Conservation (phyloP, 495 filamentous ascomycete species). For the Penicillium bialowiezense region DNA sequence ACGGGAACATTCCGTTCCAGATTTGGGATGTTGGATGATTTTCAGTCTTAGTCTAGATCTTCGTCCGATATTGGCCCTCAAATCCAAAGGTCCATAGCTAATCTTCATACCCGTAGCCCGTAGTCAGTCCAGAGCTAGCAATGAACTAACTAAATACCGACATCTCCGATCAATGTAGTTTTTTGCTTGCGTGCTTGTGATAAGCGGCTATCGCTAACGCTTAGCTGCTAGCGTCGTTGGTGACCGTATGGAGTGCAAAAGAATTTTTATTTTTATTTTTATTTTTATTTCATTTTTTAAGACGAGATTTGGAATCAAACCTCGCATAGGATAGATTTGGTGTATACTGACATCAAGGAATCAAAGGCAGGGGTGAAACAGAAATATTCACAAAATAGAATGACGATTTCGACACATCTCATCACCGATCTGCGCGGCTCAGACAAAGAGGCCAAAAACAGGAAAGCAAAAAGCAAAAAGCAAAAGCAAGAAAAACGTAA, state of each 20-base stretch:
- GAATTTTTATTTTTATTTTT: no score
- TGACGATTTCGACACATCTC: slow-evolving; percentile 1
- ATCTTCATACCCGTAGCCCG: no score
- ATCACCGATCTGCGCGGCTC: slow-evolving; percentile 4
- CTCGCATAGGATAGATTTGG: no score
- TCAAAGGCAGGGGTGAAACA: background rate
- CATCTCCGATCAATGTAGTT: background rate
- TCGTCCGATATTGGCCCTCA: background rate
- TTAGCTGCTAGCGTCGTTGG: slow-evolving; percentile 6
- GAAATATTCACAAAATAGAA: background rate
- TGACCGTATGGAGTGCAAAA: no score
- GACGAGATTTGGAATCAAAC: slow-evolving; percentile 7
- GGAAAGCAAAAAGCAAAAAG: background rate
- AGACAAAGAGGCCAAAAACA: background rate
- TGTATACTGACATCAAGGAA: background rate
- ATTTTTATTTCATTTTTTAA: no score
- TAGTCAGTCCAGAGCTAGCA: background rate
- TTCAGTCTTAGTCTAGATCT: background rate
- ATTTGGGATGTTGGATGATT: background rate
- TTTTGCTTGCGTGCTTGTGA: slow-evolving; percentile 8
- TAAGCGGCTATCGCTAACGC: slow-evolving; percentile 28
- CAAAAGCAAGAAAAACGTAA: background rate
- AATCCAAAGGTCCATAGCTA: background rate
- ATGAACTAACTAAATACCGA: background rate
- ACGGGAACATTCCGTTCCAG: slow-evolving; percentile 1